These are phyloP conservation scores for Astrothelium subdiscretum DNA, from an alignment of 495 filamentous ascomycete species.

Conservation along the genomic window DNA sequence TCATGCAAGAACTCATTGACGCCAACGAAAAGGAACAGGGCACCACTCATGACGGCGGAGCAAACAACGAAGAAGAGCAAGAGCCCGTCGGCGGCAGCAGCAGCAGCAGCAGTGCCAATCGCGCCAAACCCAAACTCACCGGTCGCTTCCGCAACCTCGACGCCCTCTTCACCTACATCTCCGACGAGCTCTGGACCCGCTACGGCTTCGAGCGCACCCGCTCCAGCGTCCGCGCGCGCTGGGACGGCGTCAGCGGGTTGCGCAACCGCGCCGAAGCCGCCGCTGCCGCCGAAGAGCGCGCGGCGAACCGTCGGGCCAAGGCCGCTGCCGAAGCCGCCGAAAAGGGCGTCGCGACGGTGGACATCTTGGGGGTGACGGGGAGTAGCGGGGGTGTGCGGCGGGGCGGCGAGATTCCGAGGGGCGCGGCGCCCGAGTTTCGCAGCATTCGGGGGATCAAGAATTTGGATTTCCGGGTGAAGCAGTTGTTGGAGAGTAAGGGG, in stretches of 20 bases:
- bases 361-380: background rate
- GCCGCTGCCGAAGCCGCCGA: background rate
- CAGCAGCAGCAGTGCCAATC: background rate
- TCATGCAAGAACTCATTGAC: background rate
- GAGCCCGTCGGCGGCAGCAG: background rate
- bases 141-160: constrained; percentile 2
- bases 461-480: background rate
- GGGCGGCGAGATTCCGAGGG: background rate
- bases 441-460: background rate
- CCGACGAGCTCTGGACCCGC: background rate
- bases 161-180: background rate
- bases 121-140: background rate
- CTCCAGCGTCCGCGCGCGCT: background rate
- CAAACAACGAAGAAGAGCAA: background rate
- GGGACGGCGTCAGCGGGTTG: background rate
- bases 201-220: background rate
- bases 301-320: background rate
- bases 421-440: background rate
- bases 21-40: background rate
- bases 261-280: background rate
- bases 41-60: background rate
- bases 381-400: background rate
- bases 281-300: background rate
- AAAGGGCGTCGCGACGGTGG: background rate
- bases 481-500: background rate